These are phyloP conservation scores for Hyaloscypha hepaticicola DNA, from an alignment of 495 filamentous ascomycete species.

Conservation along the genomic window DNA sequence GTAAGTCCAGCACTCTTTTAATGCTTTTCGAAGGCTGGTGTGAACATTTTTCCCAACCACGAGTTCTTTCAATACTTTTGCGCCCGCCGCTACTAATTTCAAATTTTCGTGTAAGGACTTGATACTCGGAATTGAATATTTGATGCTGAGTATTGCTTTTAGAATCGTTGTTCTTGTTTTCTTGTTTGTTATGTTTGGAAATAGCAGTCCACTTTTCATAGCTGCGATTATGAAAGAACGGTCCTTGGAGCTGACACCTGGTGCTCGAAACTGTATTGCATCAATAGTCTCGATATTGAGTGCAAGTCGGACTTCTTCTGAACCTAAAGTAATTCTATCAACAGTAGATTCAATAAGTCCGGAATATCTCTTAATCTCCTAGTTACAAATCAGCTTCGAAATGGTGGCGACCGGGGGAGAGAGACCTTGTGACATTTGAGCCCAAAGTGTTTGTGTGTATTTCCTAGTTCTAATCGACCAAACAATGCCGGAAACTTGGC, in stretches of 20 bases:
- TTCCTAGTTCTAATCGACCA: too few relatives aligned
- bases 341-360: neutral
- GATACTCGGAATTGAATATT: conserved; percentile 3
- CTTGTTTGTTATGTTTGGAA: neutral
- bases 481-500: too few relatives aligned
- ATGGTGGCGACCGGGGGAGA: too few relatives aligned
- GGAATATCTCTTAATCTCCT: conserved; percentile 2
- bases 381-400: too few relatives aligned
- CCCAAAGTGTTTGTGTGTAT: too few relatives aligned
- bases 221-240: neutral
- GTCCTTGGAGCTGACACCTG: neutral
- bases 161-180: neutral
- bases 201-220: neutral
- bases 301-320: neutral
- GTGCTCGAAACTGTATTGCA: neutral
- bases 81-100: neutral
- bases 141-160: neutral
- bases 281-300: conserved; percentile 4
- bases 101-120: conserved; percentile 11
- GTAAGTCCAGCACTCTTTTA: too few relatives aligned
- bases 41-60: neutral
- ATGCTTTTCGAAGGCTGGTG: neutral
- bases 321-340: neutral
- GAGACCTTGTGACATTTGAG: too few relatives aligned
- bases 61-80: neutral